Conservation (phyloP, 1,139 yeast species). For the Yamadazyma buinensis region DNA sequence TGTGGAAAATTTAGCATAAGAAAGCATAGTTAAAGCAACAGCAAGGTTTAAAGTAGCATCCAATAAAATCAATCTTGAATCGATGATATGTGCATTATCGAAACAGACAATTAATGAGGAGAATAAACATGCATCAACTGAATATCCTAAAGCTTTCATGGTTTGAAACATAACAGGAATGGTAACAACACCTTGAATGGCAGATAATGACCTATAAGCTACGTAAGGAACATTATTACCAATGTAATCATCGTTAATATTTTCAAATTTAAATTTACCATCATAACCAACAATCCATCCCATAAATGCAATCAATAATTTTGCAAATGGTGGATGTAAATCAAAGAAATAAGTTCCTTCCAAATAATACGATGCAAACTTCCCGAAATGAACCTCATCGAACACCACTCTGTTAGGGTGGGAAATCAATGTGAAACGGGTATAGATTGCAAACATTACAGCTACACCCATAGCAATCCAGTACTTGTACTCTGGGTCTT, state of each 20-base stretch:
- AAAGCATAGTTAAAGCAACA: constrained; percentile 73
- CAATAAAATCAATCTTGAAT: constrained; percentile 82
- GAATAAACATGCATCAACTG: constrained; percentile 72
- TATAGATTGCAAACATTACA: constrained; percentile 61
- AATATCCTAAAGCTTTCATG: constrained; percentile 77
- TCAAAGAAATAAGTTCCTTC: constrained; percentile 89
- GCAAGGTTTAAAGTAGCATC: constrained; percentile 86
- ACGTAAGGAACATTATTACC: constrained; percentile 80
- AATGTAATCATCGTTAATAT: constrained; percentile 81
- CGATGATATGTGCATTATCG: constrained; percentile 89
- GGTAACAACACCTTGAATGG: constrained; percentile 76
- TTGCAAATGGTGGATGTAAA: constrained; percentile 97
- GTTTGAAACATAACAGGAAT: constrained; percentile 81
- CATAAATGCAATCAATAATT: constrained; percentile 81
- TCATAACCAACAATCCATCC: constrained; percentile 89
- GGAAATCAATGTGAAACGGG: constrained; percentile 69
- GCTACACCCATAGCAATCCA: constrained; percentile 43
- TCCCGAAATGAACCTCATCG: constrained; percentile 98
- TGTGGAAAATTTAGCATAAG: constrained; percentile 77
- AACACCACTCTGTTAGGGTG: constrained; percentile 88
- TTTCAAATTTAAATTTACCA: constrained; percentile 87
- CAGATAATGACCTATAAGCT: constrained; percentile 80
- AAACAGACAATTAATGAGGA: constrained; percentile 81
- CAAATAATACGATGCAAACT: constrained; percentile 85
- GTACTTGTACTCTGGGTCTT: constrained; percentile 34